Conservation (phyloP, 192 early-diverging fungal species). For the Chytriomyces sp. region DNA sequence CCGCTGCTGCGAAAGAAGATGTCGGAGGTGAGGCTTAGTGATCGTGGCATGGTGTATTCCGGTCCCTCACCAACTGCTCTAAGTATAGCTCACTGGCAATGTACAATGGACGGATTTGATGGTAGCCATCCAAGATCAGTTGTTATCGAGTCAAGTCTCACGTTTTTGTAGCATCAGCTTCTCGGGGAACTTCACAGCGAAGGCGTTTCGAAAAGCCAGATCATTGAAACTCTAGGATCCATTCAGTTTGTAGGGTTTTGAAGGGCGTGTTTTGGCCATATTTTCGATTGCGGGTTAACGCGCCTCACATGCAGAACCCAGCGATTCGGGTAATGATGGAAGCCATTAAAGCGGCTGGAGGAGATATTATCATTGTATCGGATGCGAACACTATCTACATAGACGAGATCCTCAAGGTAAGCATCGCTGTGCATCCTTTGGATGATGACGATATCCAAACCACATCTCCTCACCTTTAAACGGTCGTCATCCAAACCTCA, state of each 20-base stretch:
- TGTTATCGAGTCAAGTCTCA: neutral
- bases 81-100: neutral
- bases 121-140: constrained; percentile 2
- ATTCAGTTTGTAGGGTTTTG: constrained; percentile 38
- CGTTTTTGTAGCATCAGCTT: constrained; percentile 22
- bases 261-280: neutral
- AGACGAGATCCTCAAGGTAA: constrained; percentile 40
- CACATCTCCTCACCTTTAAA: too few relatives aligned
- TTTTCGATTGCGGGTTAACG: neutral
- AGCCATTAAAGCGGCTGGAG: constrained; percentile 26
- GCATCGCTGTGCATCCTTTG: too few relatives aligned
- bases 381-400: constrained; percentile 50
- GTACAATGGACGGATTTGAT: constrained; percentile 46
- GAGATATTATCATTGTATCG: constrained; percentile 36
- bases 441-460: too few relatives aligned
- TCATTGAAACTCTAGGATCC: constrained; percentile 16
- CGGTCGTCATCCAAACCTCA: too few relatives aligned
- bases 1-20: constrained; percentile 25
- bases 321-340: constrained; percentile 27
- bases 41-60: neutral
- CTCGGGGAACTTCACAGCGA: constrained; percentile 29
- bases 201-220: constrained; percentile 30
- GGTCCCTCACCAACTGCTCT: neutral
- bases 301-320: neutral
- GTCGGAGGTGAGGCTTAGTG: constrained; percentile 24